phyloP scores from a whole-genome alignment of 2,329 filamentous ascomycete species.

The Botryosphaeria dothidea region DNA sequence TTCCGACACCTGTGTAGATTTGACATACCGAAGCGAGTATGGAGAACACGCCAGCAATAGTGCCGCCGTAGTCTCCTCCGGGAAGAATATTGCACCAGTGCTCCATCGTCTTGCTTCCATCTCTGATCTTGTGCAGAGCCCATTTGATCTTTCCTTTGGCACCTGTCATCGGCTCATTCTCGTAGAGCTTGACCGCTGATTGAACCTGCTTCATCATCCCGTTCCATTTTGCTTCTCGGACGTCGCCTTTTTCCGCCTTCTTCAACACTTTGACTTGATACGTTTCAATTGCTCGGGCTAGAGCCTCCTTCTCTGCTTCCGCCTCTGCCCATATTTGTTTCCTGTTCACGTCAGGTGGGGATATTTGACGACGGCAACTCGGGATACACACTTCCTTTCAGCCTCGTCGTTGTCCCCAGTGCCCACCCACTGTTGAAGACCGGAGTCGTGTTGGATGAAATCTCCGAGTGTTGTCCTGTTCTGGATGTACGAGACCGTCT shows the following conservation, averaged over 20 bases:
- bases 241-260: not conserved
- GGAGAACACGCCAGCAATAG: not conserved
- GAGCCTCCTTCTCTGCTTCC: not conserved
- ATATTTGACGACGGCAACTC: no score
- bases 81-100: not conserved
- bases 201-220: not conserved
- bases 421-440: not conserved
- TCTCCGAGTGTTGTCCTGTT: not conserved
- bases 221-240: not conserved
- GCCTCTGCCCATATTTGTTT: not conserved
- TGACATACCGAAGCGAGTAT: not conserved
- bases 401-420: not conserved
- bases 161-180: not conserved
- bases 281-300: not conserved
- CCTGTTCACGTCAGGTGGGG: not conserved
- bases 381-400: not conserved
- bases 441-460: not conserved
- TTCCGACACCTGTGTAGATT: no score
- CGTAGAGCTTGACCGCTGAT: not conserved
- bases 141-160: not conserved
- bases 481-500: not conserved
- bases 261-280: not conserved
- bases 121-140: not conserved
- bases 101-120: not conserved
- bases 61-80: not conserved